phyloP scores from a whole-genome alignment of 2,329 filamentous ascomycete genomes.

The Alternaria metachromatica region DNA sequence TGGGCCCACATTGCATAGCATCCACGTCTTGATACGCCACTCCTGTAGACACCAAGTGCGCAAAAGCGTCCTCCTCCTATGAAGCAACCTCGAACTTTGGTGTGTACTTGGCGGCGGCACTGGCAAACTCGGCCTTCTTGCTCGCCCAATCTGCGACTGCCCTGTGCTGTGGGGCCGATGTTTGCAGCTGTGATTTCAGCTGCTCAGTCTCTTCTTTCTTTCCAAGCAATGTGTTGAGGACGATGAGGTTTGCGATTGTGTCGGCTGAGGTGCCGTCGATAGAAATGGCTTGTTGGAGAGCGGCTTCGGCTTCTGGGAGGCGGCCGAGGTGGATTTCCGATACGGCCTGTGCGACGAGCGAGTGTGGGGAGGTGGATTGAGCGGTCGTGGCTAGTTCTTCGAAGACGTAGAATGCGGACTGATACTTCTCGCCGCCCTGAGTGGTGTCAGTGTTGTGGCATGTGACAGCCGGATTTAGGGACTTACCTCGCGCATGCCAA shows the following conservation, averaged over 20 bases:
- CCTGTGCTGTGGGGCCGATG: slow-evolving; percentile 69
- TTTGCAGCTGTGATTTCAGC: slow-evolving; percentile 59
- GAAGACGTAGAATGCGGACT: slow-evolving; percentile 96
- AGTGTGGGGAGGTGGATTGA: slow-evolving; percentile 76
- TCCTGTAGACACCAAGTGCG: not conserved
- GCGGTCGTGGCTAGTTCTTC: slow-evolving; percentile 92
- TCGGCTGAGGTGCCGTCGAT: slow-evolving; percentile 75
- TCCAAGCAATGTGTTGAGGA: slow-evolving; percentile 78
- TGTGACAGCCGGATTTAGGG: not conserved
- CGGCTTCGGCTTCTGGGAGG: slow-evolving; percentile 85
- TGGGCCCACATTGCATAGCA: not conserved
- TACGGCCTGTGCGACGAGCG: slow-evolving; percentile 85
- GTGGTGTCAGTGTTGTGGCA: slow-evolving; percentile 23
- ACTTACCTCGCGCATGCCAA: slow-evolving; percentile 82
- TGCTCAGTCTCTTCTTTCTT: slow-evolving; percentile 67
- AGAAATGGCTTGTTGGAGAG: slow-evolving; percentile 78
- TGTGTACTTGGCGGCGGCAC: slow-evolving; percentile 83
- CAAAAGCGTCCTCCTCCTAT: not conserved
- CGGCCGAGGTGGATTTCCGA: slow-evolving; percentile 90
- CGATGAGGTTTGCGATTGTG: slow-evolving; percentile 81
- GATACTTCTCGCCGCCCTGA: slow-evolving; percentile 92
- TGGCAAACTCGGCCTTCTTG: slow-evolving; percentile 88
- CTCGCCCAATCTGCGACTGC: slow-evolving; percentile 77
- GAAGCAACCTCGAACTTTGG: slow-evolving; percentile 71
- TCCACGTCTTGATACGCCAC: not conserved